Conservation (phyloP, 2,329 filamentous ascomycete genomes). For the Coniochaeta ligniaria region DNA sequence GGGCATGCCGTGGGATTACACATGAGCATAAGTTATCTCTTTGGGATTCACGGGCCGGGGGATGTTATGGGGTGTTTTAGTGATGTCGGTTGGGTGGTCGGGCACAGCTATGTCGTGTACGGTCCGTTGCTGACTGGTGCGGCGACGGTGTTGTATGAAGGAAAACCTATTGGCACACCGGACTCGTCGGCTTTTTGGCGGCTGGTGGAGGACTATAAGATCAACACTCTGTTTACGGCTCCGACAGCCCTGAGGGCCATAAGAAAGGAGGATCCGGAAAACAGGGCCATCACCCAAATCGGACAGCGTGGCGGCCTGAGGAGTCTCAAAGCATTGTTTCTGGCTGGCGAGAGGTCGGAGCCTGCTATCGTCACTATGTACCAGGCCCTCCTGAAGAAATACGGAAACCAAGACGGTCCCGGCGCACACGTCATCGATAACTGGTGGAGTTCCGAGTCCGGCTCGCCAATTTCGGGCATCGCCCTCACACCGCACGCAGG, state of each 20-base stretch:
- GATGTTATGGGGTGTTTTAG: constrained; percentile 53
- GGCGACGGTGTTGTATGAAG: constrained; percentile 82
- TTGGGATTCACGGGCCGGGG: constrained; percentile 73
- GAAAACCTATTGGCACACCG: constrained; percentile 87
- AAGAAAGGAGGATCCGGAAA: constrained; percentile 74
- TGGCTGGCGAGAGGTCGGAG: constrained; percentile 85
- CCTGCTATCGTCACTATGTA: constrained; percentile 79
- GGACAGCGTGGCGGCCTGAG: constrained; percentile 66
- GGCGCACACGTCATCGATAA: constrained; percentile 54
- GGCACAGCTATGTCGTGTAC: constrained; percentile 75
- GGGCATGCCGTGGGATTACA: constrained; percentile 83
- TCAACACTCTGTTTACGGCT: constrained; percentile 79
- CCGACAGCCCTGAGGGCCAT: constrained; percentile 85
- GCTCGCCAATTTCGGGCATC: constrained; percentile 51
- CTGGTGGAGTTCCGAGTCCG: constrained; percentile 55
- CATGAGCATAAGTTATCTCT: constrained; percentile 75
- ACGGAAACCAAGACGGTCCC: constrained; percentile 45
- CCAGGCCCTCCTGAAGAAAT: constrained; percentile 60
- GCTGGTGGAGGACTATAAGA: constrained; percentile 75
- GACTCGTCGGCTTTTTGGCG: constrained; percentile 86
- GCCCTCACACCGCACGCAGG: constrained; percentile 52
- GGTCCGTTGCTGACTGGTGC: constrained; percentile 79
- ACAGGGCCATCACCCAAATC: constrained; percentile 53
- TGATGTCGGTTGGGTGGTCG: constrained; percentile 91
- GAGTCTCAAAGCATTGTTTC: constrained; percentile 66